Conservation (phyloP, 768 basidiomycete species). For the Boletus rubroflammeus region DNA sequence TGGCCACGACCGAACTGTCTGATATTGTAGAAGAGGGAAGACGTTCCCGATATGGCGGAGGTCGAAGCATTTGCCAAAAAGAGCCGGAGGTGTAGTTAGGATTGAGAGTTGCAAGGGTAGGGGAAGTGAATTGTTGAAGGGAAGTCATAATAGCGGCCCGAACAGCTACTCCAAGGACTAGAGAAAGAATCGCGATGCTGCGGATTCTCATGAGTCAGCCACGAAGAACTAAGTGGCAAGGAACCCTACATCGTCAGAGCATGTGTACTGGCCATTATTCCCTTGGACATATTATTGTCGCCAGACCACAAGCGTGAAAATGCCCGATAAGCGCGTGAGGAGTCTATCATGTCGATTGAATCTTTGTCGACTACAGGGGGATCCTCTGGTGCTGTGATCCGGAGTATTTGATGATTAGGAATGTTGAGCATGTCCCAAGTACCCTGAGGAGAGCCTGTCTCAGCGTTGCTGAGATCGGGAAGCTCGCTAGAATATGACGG, state of each 20-base stretch:
- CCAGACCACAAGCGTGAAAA: slow-evolving; percentile 43
- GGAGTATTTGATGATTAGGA: slow-evolving; percentile 39
- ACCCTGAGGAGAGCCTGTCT: slow-evolving; percentile 28
- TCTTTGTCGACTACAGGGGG: slow-evolving; percentile 46
- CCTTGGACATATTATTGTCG: slow-evolving; percentile 33
- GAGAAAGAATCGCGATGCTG: slow-evolving; percentile 66
- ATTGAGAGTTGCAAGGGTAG: slow-evolving; percentile 12
- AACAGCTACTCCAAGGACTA: slow-evolving; percentile 55
- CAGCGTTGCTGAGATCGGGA: slow-evolving; percentile 28
- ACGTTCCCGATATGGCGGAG: slow-evolving; percentile 39
- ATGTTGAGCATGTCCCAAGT: slow-evolving; percentile 44
- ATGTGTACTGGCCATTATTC: slow-evolving; percentile 47
- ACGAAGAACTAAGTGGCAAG: slow-evolving; percentile 8
- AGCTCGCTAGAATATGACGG: slow-evolving; percentile 18
- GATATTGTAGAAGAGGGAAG: slow-evolving; percentile 27
- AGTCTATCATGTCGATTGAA: slow-evolving; percentile 40
- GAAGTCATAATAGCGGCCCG: slow-evolving; percentile 24
- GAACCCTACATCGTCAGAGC: slow-evolving; percentile 62
- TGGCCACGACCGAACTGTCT: slow-evolving; percentile 28
- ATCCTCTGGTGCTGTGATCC: slow-evolving; percentile 32
- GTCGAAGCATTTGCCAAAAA: slow-evolving; percentile 42
- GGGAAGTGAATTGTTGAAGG: slow-evolving; percentile 20
- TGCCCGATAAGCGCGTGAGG: slow-evolving; percentile 41
- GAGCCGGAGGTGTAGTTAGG: slow-evolving; percentile 28
- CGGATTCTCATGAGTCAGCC: slow-evolving; percentile 9